phyloP scores from a whole-genome alignment of 1,139 yeast species.

The Pichia sp. region DNA sequence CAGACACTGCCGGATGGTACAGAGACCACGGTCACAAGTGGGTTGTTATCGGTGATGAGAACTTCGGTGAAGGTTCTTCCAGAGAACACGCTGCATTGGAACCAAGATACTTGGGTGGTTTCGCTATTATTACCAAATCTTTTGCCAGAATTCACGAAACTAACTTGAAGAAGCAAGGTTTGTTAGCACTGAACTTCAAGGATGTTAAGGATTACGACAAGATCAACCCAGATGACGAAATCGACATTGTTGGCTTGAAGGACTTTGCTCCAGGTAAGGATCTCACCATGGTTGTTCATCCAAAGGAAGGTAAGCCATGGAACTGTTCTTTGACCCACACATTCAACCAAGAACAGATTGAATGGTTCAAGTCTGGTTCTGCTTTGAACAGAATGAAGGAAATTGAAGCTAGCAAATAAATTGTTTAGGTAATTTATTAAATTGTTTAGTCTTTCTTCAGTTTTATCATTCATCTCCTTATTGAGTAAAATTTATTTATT shows the following conservation, averaged over 20 bases:
- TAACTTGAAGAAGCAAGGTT: slow-evolving; percentile 95
- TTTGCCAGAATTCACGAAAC: slow-evolving; percentile 97
- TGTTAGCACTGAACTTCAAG: slow-evolving; percentile 91
- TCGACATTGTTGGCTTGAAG: slow-evolving; percentile 81
- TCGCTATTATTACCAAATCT: slow-evolving; percentile 93
- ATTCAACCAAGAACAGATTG: slow-evolving; percentile 92
- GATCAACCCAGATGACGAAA: slow-evolving; percentile 85
- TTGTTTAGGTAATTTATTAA: slow-evolving; percentile 2
- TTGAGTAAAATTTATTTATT: slow-evolving; percentile 5
- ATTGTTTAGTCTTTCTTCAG: background rate
- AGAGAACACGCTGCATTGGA: slow-evolving; percentile 99
- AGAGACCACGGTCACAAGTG: slow-evolving; percentile 88
- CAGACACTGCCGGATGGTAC: slow-evolving; percentile 93
- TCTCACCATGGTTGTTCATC: slow-evolving; percentile 83
- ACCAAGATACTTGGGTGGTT: slow-evolving; percentile 99
- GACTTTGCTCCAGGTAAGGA: slow-evolving; percentile 91
- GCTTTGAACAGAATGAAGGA: slow-evolving; percentile 88
- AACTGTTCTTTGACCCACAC: slow-evolving; percentile 90
- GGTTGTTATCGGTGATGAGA: slow-evolving; percentile 99
- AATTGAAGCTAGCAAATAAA: slow-evolving; percentile 10
- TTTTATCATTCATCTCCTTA: background rate
- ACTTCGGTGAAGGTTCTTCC: slow-evolving; percentile 99
- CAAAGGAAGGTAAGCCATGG: slow-evolving; percentile 83
- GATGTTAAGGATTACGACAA: slow-evolving; percentile 89
- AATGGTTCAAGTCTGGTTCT: slow-evolving; percentile 99